Base-by-base conservation (phyloP, 768 basidiomycete genomes). In the Tulasnella sp. region DNA sequence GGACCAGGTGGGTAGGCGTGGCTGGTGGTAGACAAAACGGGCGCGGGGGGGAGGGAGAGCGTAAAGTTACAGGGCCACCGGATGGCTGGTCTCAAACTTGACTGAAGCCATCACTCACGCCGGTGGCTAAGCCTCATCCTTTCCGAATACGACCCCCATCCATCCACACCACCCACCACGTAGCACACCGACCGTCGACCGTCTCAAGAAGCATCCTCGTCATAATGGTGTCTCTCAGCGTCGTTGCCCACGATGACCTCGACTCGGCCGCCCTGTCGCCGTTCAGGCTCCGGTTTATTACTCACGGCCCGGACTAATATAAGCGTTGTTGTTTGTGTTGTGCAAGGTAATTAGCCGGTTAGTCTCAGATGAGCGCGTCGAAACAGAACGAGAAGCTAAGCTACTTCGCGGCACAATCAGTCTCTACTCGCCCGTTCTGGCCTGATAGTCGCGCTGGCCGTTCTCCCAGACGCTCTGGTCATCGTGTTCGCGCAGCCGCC, bases 371-470 rank as follows among this genome's bases (percentile, higher is more conserved):
- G 26, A 67, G 61, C 6, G 6, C 20, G 3, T 23, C 51, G 51
- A 51, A 51, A 51, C 23, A 51, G 26, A 35, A 67, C 61, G 32
- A 67, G 29, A 67, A 67, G 61, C 61, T 67, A 67, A 67, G 23
- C 61, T 35, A 67, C 61, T 67, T 67, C 61, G 61, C 61, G 61
- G 32, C 61, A 67, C 61, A 67, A 67, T 67, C 51, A 51, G 51
- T 6, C 18, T 23, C 57, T 2, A 23, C 29, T 35, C n/a, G 20
- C 55, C 20, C 16, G 32, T 5, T 18, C 5, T 35, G 35, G 35
- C 35, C 35, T 67, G 32, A 35, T 67, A 29, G 61, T 29, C 61
- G 26, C 61, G 61, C 61, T 67, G 29, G 32, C 26, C 61, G 61
- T 35, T 35, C n/a, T 61, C 57, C 13, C 61, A 35, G 61, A 67